A percentile compares a stretch with the other conserved stretches of the same genome.
Conservation (phyloP, 495 filamentous ascomycete species). For the Neurospora cerealis region DNA sequence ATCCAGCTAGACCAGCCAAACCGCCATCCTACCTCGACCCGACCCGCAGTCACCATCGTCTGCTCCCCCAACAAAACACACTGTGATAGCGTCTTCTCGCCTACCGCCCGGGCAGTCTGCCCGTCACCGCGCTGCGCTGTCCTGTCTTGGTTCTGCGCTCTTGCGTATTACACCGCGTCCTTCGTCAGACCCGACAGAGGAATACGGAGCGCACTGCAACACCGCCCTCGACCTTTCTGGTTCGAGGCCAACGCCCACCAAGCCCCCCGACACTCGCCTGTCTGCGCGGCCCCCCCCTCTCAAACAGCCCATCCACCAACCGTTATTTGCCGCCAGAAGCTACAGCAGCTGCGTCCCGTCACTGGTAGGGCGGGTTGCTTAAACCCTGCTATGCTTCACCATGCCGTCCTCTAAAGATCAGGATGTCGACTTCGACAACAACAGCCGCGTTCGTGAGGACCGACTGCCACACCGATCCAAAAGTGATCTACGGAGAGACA, state of each 20-base stretch:
- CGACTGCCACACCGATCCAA: constrained; percentile 23
- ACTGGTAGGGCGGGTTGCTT: constrained; percentile 13
- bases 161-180: constrained; percentile 4
- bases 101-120: not conserved
- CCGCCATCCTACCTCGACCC: not conserved
- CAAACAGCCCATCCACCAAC: not conserved
- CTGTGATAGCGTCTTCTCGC: not conserved
- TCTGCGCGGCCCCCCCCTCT: not conserved
- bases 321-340: not conserved
- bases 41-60: not conserved
- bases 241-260: not conserved
- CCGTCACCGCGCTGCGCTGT: not conserved
- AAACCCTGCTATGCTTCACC: constrained; percentile 27
- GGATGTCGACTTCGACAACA: constrained; percentile 26
- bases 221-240: not conserved
- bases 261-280: not conserved
- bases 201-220: not conserved
- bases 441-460: constrained; percentile 31
- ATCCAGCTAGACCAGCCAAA: not conserved
- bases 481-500: constrained; percentile 14
- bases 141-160: not conserved
- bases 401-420: constrained; percentile 39
- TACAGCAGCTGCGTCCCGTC: constrained; percentile 13
- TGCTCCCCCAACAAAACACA: not conserved
- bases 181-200: not conserved